A percentile compares a stretch with the other conserved stretches of the same genome.
Evolutionary conservation across 179 eudicot species (phyloP).

Genomic region (Beta macrorhiza): DNA sequence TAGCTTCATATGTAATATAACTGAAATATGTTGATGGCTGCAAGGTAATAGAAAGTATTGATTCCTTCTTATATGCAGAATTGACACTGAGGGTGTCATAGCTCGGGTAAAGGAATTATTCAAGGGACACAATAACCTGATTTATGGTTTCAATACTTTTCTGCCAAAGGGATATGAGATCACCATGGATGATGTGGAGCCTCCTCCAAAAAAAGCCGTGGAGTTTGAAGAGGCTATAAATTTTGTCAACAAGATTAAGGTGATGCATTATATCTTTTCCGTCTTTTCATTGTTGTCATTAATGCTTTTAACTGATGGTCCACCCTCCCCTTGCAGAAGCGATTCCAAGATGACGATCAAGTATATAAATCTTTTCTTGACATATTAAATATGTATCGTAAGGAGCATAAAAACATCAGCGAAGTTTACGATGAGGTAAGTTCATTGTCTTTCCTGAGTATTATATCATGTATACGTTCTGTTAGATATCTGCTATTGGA

Average conservation of each 20-base stretch:
- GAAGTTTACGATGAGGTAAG: constrained; percentile 92
- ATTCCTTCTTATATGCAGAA: constrained; percentile 41
- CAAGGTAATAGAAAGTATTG: background rate
- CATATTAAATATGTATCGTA: constrained; percentile 91
- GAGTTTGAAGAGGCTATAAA: constrained; percentile 94
- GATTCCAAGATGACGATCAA: constrained; percentile 85
- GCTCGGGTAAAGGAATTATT: constrained; percentile 86
- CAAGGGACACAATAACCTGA: constrained; percentile 85
- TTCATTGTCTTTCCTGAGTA: constrained; percentile 3
- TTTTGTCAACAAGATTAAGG: constrained; percentile 99
- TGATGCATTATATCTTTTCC: constrained; percentile 21
- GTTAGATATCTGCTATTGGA: background rate
- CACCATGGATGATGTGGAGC: constrained; percentile 71
- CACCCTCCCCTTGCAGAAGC: constrained; percentile 50
- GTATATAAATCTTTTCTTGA: constrained; percentile 94
- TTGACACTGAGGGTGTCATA: constrained; percentile 95
- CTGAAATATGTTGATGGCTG: background rate
- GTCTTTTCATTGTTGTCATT: background rate
- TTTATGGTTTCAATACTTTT: constrained; percentile 92
- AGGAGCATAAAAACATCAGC: constrained; percentile 75
- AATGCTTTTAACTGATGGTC: constrained; percentile 13
- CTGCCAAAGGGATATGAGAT: constrained; percentile 96
- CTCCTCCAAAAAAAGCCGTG: constrained; percentile 74
- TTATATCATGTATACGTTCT: background rate
- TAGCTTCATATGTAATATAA: background rate